Evolutionary conservation across 2,329 filamentous ascomycete genomes (phyloP), one percentile per base, ranked within the genome.

Genomic region (Fusarium armeniacum): DNA sequence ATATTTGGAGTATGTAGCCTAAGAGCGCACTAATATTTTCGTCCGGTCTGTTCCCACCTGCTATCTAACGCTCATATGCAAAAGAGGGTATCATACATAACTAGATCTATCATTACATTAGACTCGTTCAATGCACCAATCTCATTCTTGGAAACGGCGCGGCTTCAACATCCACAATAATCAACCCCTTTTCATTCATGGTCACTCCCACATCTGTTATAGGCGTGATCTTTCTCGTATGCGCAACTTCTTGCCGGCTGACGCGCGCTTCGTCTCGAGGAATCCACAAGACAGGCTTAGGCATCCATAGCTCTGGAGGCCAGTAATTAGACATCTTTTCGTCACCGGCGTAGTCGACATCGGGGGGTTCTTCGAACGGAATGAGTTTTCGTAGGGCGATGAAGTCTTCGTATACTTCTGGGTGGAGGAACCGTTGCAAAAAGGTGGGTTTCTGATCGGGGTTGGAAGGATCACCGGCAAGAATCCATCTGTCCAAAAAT

Each of bases 241-340:
- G 91, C 15, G 84, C 84, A 55, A 96, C 84, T 79, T 97, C 94
- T 77, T 97, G 92, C 73, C 85, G 85, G 56, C 90, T 93, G 43
- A 97, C 87, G 12, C 93, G 92, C 26, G 89, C 87, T 2, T 85
- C 81, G 74, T 97, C 94, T 61, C 87, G 84, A 0, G 94, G 93
- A 57, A 97, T 92, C 94, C 94, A 97, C n/a, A 97, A 83, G 32
- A 93, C 81, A 3, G 92, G 92, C 80, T 71, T 84, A 70, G 65
- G 87, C 84, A 26, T 79, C 86, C 76, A 95, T 85, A 81, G 71
- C 54, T 81, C 80, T 0, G 91, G 86, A 0, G 93, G 93, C 67
- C 94, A 90, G 78, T 87, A 94, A 51, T 91, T 85, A 13, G 84
- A 82, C 76, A 91, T 87, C 2, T 88, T 82, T 52, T 90, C 84